Conservation (phyloP, 164 flowering plant genomes). For the Aristolochia californica region DNA sequence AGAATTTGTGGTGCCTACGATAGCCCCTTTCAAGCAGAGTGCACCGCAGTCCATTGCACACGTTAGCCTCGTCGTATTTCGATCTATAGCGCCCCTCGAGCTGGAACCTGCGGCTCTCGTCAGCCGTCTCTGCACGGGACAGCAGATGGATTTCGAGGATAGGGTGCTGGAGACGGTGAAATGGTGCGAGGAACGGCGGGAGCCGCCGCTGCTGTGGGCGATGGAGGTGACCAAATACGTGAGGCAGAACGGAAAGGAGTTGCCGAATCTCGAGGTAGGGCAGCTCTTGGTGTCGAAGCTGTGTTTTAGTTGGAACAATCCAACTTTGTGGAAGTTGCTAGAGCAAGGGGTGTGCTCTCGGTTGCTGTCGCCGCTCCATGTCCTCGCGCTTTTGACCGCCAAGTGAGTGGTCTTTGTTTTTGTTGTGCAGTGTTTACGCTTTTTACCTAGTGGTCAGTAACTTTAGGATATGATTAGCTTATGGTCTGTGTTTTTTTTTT, state of each 20-base stretch:
- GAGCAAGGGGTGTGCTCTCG: constrained; percentile 36
- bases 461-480: neutral
- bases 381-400: constrained; percentile 52
- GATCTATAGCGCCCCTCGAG: too few species aligned
- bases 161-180: constrained; percentile 32
- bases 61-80: too few species aligned
- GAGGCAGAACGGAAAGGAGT: constrained; percentile 12
- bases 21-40: too few species aligned
- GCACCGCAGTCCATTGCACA: too few species aligned
- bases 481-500: neutral
- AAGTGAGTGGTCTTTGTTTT: constrained; percentile 18
- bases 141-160: constrained; percentile 14
- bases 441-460: neutral
- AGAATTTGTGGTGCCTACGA: too few species aligned
- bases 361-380: constrained; percentile 42
- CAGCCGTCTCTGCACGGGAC: too few species aligned
- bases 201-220: constrained; percentile 36
- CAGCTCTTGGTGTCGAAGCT: constrained; percentile 32
- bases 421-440: neutral
- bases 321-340: constrained; percentile 50
- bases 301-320: constrained; percentile 34
- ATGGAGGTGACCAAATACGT: constrained; percentile 27
- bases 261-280: constrained; percentile 41
- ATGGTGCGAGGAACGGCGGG: constrained; percentile 27
- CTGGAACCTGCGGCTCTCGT: too few species aligned